A percentile compares a stretch with the other conserved stretches of the same genome.
phyloP scores from a whole-genome alignment of 306 rosid species.

The Glycine latifolia region DNA sequence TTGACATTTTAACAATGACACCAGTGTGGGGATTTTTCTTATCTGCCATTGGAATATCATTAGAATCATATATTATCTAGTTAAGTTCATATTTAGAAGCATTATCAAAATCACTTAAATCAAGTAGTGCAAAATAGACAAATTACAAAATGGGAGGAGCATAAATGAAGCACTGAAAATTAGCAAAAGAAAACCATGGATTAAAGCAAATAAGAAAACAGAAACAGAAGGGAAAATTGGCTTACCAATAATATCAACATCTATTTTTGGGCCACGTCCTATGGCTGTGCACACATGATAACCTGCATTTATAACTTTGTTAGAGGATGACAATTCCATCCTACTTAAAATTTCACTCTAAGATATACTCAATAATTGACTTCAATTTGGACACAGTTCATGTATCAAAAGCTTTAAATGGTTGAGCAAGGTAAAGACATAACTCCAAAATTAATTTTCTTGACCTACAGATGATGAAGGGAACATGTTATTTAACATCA shows the following conservation, averaged over 20 bases:
- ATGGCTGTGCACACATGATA: conserved; percentile 77
- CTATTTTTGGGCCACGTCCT: conserved; percentile 65
- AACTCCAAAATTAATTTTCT: conserved; percentile 4
- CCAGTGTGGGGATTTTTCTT: conserved; percentile 75
- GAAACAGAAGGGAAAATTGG: conserved; percentile 12
- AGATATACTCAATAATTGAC: conserved; percentile 11
- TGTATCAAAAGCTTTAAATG: conserved; percentile 15
- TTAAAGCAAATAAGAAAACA: conserved; percentile 34
- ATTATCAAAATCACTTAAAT: conserved; percentile 29
- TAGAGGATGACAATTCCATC: conserved; percentile 45
- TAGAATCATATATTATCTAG: conserved; percentile 35
- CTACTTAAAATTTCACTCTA: conserved; percentile 29
- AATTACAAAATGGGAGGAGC: conserved; percentile 9
- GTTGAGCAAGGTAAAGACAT: conserved; percentile 20
- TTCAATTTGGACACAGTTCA: conserved; percentile 11
- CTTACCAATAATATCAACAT: conserved; percentile 74
- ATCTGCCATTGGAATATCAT: conserved; percentile 63
- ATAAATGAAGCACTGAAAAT: conserved; percentile 35
- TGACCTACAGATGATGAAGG: conserved; percentile 34
- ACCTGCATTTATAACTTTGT: conserved; percentile 67
- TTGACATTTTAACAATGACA: conserved; percentile 83
- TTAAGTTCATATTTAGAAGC: conserved; percentile 28
- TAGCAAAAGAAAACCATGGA: conserved; percentile 33
- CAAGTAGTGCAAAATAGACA: conserved; percentile 32
- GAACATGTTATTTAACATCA: conserved; percentile 12